These are phyloP conservation scores for Polyplosphaeria fusca DNA, from an alignment of 495 filamentous ascomycete species.

Conservation along the genomic window DNA sequence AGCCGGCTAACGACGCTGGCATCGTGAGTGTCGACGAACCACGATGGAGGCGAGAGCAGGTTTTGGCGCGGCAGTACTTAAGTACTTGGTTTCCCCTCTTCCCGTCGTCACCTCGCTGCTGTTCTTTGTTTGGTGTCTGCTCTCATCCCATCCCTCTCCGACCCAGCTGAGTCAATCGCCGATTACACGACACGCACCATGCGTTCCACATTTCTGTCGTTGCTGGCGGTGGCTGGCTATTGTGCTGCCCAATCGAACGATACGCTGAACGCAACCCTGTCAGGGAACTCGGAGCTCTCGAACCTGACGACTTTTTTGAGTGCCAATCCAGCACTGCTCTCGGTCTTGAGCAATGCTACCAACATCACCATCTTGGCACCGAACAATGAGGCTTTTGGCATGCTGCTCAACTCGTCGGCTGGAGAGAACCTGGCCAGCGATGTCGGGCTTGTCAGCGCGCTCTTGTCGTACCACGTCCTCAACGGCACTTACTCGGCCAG, in stretches of 20 bases:
- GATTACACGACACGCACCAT: slow-evolving; percentile 34
- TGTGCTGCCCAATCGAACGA: slow-evolving; percentile 36
- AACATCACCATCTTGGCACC: slow-evolving; percentile 67
- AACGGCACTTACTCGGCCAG: slow-evolving; percentile 50
- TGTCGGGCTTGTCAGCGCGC: slow-evolving; percentile 41
- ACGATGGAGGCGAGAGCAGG: not conserved
- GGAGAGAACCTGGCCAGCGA: slow-evolving; percentile 38
- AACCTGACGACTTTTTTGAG: slow-evolving; percentile 48
- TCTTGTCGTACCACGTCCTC: slow-evolving; percentile 65
- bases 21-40: not conserved
- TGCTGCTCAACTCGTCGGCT: slow-evolving; percentile 39
- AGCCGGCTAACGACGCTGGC: not conserved
- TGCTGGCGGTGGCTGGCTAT: slow-evolving; percentile 31
- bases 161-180: not conserved
- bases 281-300: slow-evolving; percentile 43
- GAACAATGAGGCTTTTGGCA: slow-evolving; percentile 54
- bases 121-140: not conserved
- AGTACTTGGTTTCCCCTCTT: slow-evolving; percentile 1
- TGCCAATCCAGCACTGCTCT: slow-evolving; percentile 42
- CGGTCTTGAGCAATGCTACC: slow-evolving; percentile 42
- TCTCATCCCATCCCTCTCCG: not conserved
- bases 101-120: not conserved
- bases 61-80: not conserved
- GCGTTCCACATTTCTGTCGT: slow-evolving; percentile 40
- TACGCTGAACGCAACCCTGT: slow-evolving; percentile 41